A percentile compares a stretch with the other conserved stretches of the same genome.
Evolutionary conservation across 2,329 filamentous ascomycete genomes (phyloP).

Genomic region (Trichoderma atroviride): DNA sequence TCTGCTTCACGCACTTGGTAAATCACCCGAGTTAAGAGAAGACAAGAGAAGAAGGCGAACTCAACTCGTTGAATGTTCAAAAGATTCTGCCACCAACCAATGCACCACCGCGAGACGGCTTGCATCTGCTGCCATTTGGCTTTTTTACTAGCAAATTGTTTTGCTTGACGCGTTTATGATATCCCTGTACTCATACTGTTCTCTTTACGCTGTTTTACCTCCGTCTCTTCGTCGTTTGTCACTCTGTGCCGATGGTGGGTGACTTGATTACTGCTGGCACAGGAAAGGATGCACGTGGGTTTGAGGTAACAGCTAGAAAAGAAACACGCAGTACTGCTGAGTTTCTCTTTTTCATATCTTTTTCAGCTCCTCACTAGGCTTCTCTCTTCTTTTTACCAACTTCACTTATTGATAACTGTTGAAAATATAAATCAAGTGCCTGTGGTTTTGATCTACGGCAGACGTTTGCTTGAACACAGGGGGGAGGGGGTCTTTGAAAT

Average conservation of each 20-base stretch:
- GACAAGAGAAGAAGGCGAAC: neutral
- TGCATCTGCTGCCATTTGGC: conserved; percentile 4
- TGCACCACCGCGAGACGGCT: conserved; percentile 14
- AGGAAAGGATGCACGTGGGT: neutral
- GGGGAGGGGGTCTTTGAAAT: neutral
- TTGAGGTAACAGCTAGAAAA: neutral
- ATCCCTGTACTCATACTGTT: conserved; percentile 15
- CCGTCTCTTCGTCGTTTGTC: neutral
- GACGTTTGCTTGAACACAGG: neutral
- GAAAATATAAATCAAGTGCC: neutral
- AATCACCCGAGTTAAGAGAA: neutral
- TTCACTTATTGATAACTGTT: neutral
- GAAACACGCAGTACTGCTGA: neutral
- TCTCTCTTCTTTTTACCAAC: neutral
- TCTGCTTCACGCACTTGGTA: neutral
- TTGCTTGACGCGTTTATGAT: conserved; percentile 22
- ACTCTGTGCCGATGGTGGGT: neutral
- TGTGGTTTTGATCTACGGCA: neutral
- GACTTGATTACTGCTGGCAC: neutral
- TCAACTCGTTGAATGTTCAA: neutral
- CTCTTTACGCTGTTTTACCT: neutral
- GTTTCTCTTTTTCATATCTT: neutral
- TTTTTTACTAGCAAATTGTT: conserved; percentile 5
- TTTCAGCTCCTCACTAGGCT: neutral
- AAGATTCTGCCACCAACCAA: neutral